Conservation (phyloP, 2,329 filamentous ascomycete species). For the Colletotrichum aenigma region DNA sequence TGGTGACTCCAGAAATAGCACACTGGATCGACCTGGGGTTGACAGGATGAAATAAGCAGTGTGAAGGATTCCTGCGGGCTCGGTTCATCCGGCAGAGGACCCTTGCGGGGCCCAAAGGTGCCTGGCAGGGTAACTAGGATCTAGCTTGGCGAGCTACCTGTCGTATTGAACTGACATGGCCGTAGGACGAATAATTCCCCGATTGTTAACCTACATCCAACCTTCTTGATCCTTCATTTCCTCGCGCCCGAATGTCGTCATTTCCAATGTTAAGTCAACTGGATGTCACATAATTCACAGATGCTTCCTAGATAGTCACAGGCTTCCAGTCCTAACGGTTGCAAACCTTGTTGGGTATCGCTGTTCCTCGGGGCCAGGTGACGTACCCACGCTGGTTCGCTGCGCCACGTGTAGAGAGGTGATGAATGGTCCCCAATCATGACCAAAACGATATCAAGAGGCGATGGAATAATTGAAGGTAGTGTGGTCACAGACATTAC, state of each 20-base stretch:
- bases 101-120: not conserved
- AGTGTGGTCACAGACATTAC: too few species aligned
- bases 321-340: too few species aligned
- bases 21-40: not conserved
- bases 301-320: too few species aligned
- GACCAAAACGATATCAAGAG: too few species aligned
- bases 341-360: too few species aligned
- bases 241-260: accelerated
- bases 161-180: not conserved
- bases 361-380: too few species aligned
- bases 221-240: not conserved
- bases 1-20: not conserved
- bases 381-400: too few species aligned
- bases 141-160: not conserved
- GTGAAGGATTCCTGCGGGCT: not conserved
- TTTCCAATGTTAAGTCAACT: not conserved
- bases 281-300: too few species aligned
- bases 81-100: not conserved
- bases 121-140: not conserved
- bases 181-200: not conserved
- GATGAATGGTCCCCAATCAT: accelerated
- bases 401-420: too few species aligned
- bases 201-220: not conserved
- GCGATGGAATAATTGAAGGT: too few species aligned
- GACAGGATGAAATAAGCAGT: not conserved